These are phyloP conservation scores for Detonula confervacea DNA, from an alignment of 352 stramenopile genomes.

Conservation along the genomic window DNA sequence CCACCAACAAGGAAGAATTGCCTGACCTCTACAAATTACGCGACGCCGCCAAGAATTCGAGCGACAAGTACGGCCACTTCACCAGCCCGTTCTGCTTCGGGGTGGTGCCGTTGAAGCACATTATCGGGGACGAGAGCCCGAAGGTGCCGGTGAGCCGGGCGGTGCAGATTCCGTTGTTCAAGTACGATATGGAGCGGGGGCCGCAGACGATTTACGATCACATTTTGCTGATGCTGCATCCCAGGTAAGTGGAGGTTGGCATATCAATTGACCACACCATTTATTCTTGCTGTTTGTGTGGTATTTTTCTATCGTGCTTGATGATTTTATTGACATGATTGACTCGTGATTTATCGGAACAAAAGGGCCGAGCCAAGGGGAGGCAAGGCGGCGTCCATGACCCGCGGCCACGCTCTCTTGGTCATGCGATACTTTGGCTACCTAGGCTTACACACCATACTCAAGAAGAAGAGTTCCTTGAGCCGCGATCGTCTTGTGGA, in stretches of 20 bases:
- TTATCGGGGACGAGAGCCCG: constrained; percentile 77
- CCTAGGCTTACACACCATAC: constrained; percentile 81
- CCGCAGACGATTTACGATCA: constrained; percentile 82
- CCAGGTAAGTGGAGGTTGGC: constrained; percentile 70
- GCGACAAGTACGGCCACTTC: constrained; percentile 65
- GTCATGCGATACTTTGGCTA: constrained; percentile 87
- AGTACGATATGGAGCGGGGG: constrained; percentile 67
- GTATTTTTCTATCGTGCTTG: too few relatives aligned
- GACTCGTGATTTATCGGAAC: background rate
- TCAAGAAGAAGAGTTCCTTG: constrained; percentile 78
- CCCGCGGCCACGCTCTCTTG: constrained; percentile 79
- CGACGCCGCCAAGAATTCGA: constrained; percentile 64
- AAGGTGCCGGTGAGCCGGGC: constrained; percentile 74
- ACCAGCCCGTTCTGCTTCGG: constrained; percentile 85
- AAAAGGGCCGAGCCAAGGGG: constrained; percentile 46
- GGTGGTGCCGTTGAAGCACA: constrained; percentile 81
- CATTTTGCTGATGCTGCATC: constrained; percentile 85
- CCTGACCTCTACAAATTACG: constrained; percentile 67
- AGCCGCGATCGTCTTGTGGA: constrained; percentile 79
- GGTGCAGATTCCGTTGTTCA: constrained; percentile 85
- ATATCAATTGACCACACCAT: too few relatives aligned
- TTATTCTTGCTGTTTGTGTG: too few relatives aligned
- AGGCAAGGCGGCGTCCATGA: constrained; percentile 68
- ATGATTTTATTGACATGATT: too few relatives aligned
- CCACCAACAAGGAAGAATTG: constrained; percentile 40